These are phyloP conservation scores for Bullera alba DNA, from an alignment of 768 basidiomycete genomes.

Conservation along the genomic window DNA sequence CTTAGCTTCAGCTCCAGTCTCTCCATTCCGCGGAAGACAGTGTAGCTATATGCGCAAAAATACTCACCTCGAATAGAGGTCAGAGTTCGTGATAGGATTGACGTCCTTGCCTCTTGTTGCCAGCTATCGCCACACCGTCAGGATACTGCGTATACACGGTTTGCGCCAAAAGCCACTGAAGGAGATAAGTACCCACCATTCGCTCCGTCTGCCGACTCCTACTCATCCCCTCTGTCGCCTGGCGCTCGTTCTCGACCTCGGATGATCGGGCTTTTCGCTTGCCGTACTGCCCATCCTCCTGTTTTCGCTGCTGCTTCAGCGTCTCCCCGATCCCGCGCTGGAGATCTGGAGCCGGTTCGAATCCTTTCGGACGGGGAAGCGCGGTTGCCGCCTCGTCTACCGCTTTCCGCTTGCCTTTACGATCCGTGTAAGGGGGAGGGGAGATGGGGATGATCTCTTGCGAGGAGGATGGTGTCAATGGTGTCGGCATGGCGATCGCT, in stretches of 20 bases:
- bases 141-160: background rate
- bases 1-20: background rate
- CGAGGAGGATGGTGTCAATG: slow-evolving; percentile 31
- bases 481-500: slow-evolving; percentile 13
- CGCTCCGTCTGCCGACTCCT: slow-evolving; percentile 17
- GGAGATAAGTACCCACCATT: slow-evolving; percentile 18
- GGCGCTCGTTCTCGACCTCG: too few species aligned
- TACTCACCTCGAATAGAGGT: slow-evolving; percentile 30
- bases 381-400: slow-evolving; percentile 5
- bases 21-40: background rate
- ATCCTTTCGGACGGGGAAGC: slow-evolving; percentile 5
- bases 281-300: slow-evolving; percentile 11
- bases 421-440: slow-evolving; percentile 10
- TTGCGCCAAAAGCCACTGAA: background rate
- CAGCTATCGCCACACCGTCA: slow-evolving; percentile 9
- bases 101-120: slow-evolving; percentile 23
- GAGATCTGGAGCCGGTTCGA: slow-evolving; percentile 6
- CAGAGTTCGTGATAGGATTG: slow-evolving; percentile 42
- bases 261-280: slow-evolving; percentile 13
- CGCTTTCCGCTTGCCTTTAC: background rate
- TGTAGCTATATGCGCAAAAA: too few species aligned
- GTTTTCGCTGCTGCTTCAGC: slow-evolving; percentile 7
- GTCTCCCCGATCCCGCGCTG: slow-evolving; percentile 3
- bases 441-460: slow-evolving; percentile 41
- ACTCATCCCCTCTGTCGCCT: slow-evolving; percentile 11